Evolutionary conservation across 768 basidiomycete species (phyloP).

Genomic region (Boletus rufocinnamomeus): DNA sequence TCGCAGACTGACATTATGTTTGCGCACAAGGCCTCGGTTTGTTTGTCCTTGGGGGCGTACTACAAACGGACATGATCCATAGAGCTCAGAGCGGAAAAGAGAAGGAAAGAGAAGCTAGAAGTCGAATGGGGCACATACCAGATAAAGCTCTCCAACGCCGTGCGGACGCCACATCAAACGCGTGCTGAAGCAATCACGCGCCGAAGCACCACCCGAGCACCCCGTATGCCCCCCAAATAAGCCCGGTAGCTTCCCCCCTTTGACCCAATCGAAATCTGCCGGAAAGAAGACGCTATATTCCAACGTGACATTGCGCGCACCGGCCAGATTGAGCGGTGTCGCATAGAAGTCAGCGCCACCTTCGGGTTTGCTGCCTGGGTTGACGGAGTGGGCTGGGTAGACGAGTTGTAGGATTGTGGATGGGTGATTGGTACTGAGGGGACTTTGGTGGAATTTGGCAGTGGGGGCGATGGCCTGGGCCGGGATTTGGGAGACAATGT

Average conservation of each 20-base stretch:
- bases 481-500: constrained; percentile 53
- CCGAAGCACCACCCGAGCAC: constrained; percentile 77
- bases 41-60: constrained; percentile 78
- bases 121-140: constrained; percentile 44
- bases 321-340: constrained; percentile 43
- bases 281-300: constrained; percentile 81
- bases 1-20: constrained; percentile 66
- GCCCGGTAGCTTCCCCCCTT: constrained; percentile 85
- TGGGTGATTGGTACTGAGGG: constrained; percentile 30
- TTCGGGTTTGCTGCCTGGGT: constrained; percentile 59
- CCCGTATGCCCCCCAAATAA: constrained; percentile 66
- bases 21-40: constrained; percentile 58
- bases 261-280: constrained; percentile 69
- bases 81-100: not conserved
- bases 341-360: constrained; percentile 78
- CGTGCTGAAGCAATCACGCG: constrained; percentile 77
- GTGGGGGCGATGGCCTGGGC: constrained; percentile 32
- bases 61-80: constrained; percentile 25
- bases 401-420: constrained; percentile 58
- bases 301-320: constrained; percentile 56
- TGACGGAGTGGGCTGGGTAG: constrained; percentile 70
- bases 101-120: too few species aligned
- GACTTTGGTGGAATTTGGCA: constrained; percentile 15
- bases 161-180: constrained; percentile 77
- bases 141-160: constrained; percentile 75